A percentile compares a stretch with the other conserved stretches of the same genome.
These are phyloP conservation scores for Massarina eburnea DNA, from an alignment of 2,329 filamentous ascomycete species.

Conservation along the genomic window DNA sequence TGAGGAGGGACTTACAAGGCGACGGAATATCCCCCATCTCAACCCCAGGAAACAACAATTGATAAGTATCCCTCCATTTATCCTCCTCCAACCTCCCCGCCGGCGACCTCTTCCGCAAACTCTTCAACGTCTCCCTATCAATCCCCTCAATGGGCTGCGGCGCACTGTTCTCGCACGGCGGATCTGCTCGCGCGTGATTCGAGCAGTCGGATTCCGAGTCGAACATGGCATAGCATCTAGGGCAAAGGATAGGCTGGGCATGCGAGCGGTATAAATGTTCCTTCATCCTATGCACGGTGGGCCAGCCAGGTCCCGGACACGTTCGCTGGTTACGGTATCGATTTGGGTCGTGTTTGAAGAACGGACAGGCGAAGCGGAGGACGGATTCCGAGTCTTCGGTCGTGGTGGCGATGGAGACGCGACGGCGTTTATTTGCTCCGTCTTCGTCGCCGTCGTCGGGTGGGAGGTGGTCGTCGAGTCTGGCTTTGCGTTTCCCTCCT, in stretches of 20 bases:
- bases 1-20: conserved; percentile 32
- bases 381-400: conserved; percentile 28
- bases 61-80: conserved; percentile 45
- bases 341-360: conserved; percentile 44
- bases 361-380: conserved; percentile 44
- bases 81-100: conserved; percentile 34
- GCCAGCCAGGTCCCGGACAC: conserved; percentile 44
- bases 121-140: conserved; percentile 39
- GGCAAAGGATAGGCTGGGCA: conserved; percentile 41
- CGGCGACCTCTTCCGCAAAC: conserved; percentile 40
- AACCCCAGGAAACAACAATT: conserved; percentile 40
- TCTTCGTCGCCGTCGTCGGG: conserved; percentile 26
- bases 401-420: conserved; percentile 25
- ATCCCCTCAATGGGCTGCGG: conserved; percentile 41
- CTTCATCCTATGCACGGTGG: conserved; percentile 46
- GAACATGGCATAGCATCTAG: conserved; percentile 43
- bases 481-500: conserved; percentile 28
- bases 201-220: conserved; percentile 35
- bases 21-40: conserved; percentile 31
- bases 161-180: conserved; percentile 22
- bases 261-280: conserved; percentile 47
- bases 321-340: conserved; percentile 39
- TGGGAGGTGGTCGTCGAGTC: conserved; percentile 19
- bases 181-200: conserved; percentile 32
- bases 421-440: conserved; percentile 25